Evolutionary conservation across 192 early-diverging fungal genomes (phyloP).

Genomic region (Dissophora ornata): DNA sequence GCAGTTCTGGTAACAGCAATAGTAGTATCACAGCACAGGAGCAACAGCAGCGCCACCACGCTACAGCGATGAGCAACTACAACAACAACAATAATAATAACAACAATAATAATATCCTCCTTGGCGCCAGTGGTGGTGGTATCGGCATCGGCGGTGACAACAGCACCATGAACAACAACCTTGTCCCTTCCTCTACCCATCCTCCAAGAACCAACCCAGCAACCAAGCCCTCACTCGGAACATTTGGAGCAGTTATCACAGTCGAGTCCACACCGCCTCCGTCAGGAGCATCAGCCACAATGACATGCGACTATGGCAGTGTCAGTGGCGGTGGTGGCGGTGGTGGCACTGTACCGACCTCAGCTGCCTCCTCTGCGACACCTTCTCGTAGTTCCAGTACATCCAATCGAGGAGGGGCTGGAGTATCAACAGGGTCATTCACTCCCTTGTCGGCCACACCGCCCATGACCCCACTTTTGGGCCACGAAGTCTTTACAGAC

Average conservation of each 20-base stretch:
- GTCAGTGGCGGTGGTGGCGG: too few relatives aligned
- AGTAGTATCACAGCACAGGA: background rate
- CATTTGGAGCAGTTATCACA: slow-evolving; percentile 20
- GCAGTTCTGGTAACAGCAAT: background rate
- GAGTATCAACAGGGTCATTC: slow-evolving; percentile 23
- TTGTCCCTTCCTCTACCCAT: slow-evolving; percentile 4
- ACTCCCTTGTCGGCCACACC: slow-evolving; percentile 42
- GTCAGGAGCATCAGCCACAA: background rate
- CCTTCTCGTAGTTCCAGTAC: slow-evolving; percentile 53
- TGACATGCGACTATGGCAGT: too few relatives aligned
- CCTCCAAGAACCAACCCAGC: slow-evolving; percentile 36
- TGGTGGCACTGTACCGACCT: slow-evolving; percentile 5
- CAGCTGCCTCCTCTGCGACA: slow-evolving; percentile 39
- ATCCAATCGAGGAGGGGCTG: slow-evolving; percentile 25
- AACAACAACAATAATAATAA: slow-evolving; percentile 16
- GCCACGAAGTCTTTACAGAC: background rate
- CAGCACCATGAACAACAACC: background rate
- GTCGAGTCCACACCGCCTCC: background rate
- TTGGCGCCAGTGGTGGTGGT: too few relatives aligned
- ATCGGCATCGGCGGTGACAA: too few relatives aligned
- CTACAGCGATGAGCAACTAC: slow-evolving; percentile 9
- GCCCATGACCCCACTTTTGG: slow-evolving; percentile 32
- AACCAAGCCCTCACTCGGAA: slow-evolving; percentile 27
- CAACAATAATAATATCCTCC: slow-evolving; percentile 6
- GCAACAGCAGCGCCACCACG: slow-evolving; percentile 20